Evolutionary conservation across 129 eudicot species (phyloP).

Genomic region (Flaveria sonorensis): DNA sequence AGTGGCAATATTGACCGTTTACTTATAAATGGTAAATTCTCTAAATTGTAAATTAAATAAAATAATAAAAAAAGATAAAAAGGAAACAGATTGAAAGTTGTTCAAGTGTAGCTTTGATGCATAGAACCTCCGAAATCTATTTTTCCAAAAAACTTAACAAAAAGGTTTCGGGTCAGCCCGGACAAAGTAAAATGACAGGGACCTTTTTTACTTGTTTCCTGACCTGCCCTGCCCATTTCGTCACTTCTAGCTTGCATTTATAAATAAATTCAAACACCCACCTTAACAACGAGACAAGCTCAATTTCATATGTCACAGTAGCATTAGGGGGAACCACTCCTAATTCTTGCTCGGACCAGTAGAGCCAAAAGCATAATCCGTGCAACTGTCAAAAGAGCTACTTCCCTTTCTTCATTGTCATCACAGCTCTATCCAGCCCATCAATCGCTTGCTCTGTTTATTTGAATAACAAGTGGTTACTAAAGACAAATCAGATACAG

Average conservation of each 20-base stretch:
- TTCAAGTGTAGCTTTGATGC: background rate
- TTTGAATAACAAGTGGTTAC: background rate
- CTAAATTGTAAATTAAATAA: constrained; percentile 54
- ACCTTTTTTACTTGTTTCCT: no score
- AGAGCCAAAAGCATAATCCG: background rate
- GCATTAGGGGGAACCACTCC: constrained; percentile 51
- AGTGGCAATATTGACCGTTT: constrained; percentile 60
- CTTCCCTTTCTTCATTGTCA: constrained; percentile 11
- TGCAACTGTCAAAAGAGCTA: background rate
- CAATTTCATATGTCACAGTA: constrained; percentile 69
- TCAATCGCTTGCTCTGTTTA: constrained; percentile 6
- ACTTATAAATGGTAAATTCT: constrained; percentile 41
- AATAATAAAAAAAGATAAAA: background rate
- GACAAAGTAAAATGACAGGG: no score
- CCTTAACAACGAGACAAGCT: constrained; percentile 83
- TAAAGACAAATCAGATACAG: background rate
- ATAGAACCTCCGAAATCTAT: background rate
- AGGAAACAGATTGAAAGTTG: background rate
- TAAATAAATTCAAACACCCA: constrained; percentile 16
- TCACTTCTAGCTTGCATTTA: background rate
- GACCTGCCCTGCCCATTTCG: background rate
- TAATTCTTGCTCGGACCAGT: background rate
- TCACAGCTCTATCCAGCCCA: constrained; percentile 11
- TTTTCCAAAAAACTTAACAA: no score
- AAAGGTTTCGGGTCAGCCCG: no score